Evolutionary conservation across 2,329 filamentous ascomycete genomes (phyloP), one percentile per base, ranked within the genome.

Genomic region (Ophiocordyceps unilateralis): DNA sequence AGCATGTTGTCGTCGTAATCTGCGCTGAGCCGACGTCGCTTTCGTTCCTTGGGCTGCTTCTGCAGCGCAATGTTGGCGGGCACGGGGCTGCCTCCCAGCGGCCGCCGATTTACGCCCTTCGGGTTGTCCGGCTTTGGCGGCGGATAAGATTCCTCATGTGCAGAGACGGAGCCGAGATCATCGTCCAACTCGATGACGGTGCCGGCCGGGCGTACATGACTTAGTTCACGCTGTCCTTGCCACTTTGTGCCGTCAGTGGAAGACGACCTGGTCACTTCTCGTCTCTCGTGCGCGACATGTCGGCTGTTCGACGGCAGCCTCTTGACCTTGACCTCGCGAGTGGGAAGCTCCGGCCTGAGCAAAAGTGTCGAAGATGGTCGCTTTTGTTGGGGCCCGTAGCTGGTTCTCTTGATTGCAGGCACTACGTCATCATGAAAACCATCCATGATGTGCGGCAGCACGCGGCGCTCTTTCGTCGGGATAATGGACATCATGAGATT

Each of bases 1-100:
- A 78, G 61, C 36, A 65, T 62, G 38, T 65, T 65, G 52, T 78
- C 74, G 46, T 76, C 70, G 48, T 78, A 78, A 52, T 78, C 74
- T 24, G 65, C 60, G 45, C 61, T 67, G 30, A 55, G 56, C 2
- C 59, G 63, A 14, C 64, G 62, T 28, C 70, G 67, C 43, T 66
- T 68, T 40, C 51, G 59, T 26, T 57, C 53, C 19, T 46, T 53
- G 5, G 46, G 38, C 12, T 46, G 46, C 17, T 44, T 51, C 22
- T 42, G 45, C 15, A 49, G 45, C 14, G 45, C 43, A 14, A 46
- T 39, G n/a, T 46, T 45, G 28, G 48, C 44, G 26, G 51, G 47
- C 46, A 53, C 49, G 24, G 55, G 49, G 41, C 47, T 55, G 37
- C 52, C 52, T 42, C 49, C 42, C 15, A 49, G 48, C 22, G 41